Evolutionary conservation across 257 asterid genomes (phyloP), one percentile per base, ranked within the genome.

Genomic region (Solanum tarijense): DNA sequence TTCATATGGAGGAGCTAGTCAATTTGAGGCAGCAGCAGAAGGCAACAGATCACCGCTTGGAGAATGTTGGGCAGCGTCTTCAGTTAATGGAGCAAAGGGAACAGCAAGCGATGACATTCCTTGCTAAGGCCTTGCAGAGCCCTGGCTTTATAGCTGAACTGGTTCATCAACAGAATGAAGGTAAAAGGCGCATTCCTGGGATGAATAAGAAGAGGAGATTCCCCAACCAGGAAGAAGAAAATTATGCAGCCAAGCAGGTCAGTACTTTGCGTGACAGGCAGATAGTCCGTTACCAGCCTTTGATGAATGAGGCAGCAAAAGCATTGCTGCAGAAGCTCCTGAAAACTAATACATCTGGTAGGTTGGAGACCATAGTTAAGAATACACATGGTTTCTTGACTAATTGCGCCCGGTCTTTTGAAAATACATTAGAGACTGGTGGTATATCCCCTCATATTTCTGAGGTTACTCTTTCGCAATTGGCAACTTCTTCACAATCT

Each of bases 21-120:
- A 88, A 94, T 91, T 88, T 95, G 89, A 92, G 96, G 88, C 96
- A 95, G 88, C 96, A 93, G 88, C 98, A 95, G 89, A 95, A 94
- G 87, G 71, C 95, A 66, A 95, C 98, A 3, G 98, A 93, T 88
- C 87, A 90, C 87, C 93, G 92, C 83, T 88, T 95, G 92, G 93
- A 94, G 83, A 95, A 93, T 41, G 96, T 94, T 48, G 94, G 95
- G 84, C 94, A 95, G 89, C 95, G 96, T 82, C 95, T 95, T 89
- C 98, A 93, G 12, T 86, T 88, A 29, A 95, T 95, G 98, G 98
- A 94, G 89, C 96, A 93, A 83, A 95, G 94, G 55, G 95, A 94
- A 86, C 94, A 93, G 76, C 98, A 95, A 86, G 93, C 94, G 93
- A 93, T 94, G 96, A 92, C 98, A 20, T 95, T 94, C 88, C 98